Conservation (phyloP, 1,284 basidiomycete species). For the Sanghuangporus baumii region DNA sequence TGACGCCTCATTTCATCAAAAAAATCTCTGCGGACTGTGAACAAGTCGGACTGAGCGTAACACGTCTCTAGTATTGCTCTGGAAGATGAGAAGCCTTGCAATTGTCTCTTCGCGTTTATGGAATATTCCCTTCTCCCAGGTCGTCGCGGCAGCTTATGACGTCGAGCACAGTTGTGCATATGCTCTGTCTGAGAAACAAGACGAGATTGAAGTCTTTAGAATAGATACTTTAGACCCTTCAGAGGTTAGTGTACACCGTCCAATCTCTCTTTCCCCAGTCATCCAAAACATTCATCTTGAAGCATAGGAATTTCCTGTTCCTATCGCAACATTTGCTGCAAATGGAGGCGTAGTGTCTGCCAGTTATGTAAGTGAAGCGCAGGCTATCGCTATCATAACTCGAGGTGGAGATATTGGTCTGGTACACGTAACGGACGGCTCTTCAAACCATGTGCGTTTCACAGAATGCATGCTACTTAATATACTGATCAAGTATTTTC, state of each 20-base stretch:
- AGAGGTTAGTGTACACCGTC: constrained; percentile 18
- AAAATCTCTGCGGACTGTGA: too few species aligned
- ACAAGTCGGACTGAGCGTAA: too few species aligned
- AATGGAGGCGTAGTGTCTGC: constrained; percentile 10
- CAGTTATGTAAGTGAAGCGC: constrained; percentile 13
- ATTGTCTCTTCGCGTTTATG: constrained; percentile 2
- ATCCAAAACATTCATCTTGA: not conserved
- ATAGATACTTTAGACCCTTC: constrained; percentile 27
- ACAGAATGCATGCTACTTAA: not conserved
- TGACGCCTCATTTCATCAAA: too few species aligned
- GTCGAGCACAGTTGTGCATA: constrained; percentile 62
- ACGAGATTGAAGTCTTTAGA: constrained; percentile 57
- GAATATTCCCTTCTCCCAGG: constrained; percentile 25
- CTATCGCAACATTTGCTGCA: constrained; percentile 2
- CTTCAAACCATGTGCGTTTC: not conserved
- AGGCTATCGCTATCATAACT: constrained; percentile 11
- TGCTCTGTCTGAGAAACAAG: constrained; percentile 49
- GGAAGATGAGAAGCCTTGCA: constrained; percentile 11
- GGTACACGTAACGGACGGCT: constrained; percentile 3
- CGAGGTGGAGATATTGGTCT: constrained; percentile 14
- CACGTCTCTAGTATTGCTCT: too few species aligned
- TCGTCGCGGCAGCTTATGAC: constrained; percentile 56
- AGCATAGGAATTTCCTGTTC: constrained; percentile 9
- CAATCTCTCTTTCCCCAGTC: not conserved
- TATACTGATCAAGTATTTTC: not conserved